Conservation (phyloP, 331 rosid species). For the Pyrus hybrid region DNA sequence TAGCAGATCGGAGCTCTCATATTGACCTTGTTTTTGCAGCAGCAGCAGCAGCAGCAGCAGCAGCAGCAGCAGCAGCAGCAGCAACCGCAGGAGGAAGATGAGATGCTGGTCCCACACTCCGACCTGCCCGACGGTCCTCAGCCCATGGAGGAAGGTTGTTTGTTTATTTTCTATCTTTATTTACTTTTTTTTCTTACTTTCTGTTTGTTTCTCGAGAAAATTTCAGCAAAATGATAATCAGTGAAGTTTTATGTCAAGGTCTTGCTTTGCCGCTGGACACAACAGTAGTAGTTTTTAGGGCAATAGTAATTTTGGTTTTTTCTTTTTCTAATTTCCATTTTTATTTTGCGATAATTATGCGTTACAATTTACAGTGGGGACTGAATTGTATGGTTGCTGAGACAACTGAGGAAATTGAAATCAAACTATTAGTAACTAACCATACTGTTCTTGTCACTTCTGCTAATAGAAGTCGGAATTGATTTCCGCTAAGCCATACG, state of each 20-base stretch:
- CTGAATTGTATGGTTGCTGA: not conserved
- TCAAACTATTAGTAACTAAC: not conserved
- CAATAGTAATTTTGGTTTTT: not conserved
- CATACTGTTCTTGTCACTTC: not conserved
- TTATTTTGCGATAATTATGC: not conserved
- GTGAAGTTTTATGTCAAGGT: not conserved
- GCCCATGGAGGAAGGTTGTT: conserved; percentile 46
- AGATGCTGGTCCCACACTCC: conserved; percentile 35
- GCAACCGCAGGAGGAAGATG: conserved; percentile 31
- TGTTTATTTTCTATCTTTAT: not conserved
- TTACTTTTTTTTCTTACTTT: not conserved
- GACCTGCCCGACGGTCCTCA: conserved; percentile 31
- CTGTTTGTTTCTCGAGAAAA: not conserved
- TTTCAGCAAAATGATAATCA: not conserved
- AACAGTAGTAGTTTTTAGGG: not conserved
- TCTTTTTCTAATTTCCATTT: not conserved
- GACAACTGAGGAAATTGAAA: not conserved
- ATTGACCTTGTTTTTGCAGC: conserved; percentile 4
- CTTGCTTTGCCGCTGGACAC: not conserved
- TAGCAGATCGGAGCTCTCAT: conserved; percentile 24
- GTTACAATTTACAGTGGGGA: not conserved
- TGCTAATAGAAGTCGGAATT: not conserved
- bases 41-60: conserved; percentile 15
- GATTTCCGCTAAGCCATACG: not conserved
- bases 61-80: conserved; percentile 19